These are phyloP conservation scores for Cystofilobasidium bisporidii DNA, from an alignment of 768 basidiomycete species.

Conservation along the genomic window DNA sequence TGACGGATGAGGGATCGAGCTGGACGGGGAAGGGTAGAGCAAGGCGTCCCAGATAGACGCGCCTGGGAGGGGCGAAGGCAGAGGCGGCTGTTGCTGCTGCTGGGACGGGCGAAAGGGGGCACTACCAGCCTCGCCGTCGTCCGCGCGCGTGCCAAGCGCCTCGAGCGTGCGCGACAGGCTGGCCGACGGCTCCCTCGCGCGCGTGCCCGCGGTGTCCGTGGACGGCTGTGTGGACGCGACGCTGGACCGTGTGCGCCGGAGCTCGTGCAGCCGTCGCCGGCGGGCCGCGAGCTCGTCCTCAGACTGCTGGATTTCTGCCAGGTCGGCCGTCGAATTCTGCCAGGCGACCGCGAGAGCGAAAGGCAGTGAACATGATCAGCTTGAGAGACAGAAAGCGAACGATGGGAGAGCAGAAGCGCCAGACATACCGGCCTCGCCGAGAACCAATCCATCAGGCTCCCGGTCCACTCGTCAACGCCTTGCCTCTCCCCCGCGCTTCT, in stretches of 20 bases:
- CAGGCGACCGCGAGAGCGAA: too few species aligned
- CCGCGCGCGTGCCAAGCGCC: background rate
- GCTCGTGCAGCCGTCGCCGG: background rate
- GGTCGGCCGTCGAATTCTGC: background rate
- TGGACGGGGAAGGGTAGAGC: background rate
- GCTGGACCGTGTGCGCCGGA: background rate
- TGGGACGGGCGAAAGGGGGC: background rate
- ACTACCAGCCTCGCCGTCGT: background rate
- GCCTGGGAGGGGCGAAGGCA: background rate
- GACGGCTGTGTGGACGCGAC: background rate
- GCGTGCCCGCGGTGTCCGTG: too few species aligned
- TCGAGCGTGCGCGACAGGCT: slow-evolving; percentile 1
- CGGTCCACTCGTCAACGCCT: background rate
- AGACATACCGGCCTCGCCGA: background rate
- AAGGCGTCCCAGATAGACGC: background rate
- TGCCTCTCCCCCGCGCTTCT: background rate
- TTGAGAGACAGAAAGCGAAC: background rate
- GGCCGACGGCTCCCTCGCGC: background rate
- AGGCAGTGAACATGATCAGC: background rate
- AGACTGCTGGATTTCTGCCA: background rate
- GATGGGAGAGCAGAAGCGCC: background rate
- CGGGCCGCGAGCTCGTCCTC: background rate
- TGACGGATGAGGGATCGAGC: background rate
- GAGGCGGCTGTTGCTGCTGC: too few species aligned
- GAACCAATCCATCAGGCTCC: background rate